These are phyloP conservation scores for Kernera saxatilis DNA, from an alignment of 345 rosid genomes.

Conservation along the genomic window DNA sequence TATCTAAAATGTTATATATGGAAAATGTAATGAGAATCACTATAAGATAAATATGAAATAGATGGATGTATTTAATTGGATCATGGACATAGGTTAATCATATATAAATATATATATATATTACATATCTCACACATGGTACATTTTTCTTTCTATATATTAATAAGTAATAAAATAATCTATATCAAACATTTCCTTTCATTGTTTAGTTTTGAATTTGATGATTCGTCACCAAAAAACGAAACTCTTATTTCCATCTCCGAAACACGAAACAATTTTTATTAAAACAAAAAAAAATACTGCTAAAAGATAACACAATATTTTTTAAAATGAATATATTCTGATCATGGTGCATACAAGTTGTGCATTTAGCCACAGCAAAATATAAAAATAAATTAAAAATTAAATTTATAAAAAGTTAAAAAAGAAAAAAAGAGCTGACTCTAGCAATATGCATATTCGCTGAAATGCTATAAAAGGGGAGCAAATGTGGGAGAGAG, in stretches of 20 bases:
- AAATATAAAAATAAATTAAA: neutral
- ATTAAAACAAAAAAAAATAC: neutral
- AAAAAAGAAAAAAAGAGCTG: neutral
- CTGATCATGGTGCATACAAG: neutral
- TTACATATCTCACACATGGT: neutral
- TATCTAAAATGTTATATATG: neutral
- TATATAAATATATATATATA: neutral
- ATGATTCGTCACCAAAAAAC: neutral
- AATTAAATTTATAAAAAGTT: neutral
- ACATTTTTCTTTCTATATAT: neutral
- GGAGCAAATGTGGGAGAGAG: neutral
- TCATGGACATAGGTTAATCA: neutral
- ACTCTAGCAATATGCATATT: neutral
- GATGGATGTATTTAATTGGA: neutral
- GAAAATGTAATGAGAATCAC: neutral
- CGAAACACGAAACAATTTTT: neutral
- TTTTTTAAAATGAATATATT: slow-evolving; percentile 4
- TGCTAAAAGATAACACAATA: neutral
- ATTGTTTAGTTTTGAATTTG: neutral
- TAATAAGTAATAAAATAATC: neutral
- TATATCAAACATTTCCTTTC: neutral
- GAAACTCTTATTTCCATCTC: slow-evolving; percentile 12
- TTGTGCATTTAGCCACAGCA: neutral
- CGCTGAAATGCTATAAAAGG: slow-evolving; percentile 10
- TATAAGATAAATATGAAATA: neutral